Conservation (phyloP, 306 rosid genomes). For the Dicorynia guianensis region DNA sequence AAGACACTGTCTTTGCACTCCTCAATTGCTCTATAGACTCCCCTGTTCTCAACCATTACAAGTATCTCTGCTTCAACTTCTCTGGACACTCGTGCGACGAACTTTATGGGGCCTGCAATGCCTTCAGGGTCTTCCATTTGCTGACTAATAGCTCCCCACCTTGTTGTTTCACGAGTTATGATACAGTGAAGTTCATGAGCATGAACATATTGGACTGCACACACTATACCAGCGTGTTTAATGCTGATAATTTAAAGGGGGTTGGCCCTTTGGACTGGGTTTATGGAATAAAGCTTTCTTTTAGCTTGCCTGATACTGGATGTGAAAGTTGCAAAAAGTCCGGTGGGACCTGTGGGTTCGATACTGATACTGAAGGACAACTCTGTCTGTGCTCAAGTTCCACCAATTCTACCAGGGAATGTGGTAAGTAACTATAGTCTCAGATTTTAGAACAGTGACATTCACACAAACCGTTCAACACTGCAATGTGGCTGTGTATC, state of each 20-base stretch:
- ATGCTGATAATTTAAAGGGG: slow-evolving; percentile 59
- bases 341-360: slow-evolving; percentile 90
- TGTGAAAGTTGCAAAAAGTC: slow-evolving; percentile 68
- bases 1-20: slow-evolving; percentile 83
- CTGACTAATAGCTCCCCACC: slow-evolving; percentile 75
- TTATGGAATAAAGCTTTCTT: slow-evolving; percentile 82
- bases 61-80: slow-evolving; percentile 84
- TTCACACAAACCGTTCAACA: no score
- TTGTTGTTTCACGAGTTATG: slow-evolving; percentile 80
- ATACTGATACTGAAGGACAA: slow-evolving; percentile 77
- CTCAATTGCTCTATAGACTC: slow-evolving; percentile 91
- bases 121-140: slow-evolving; percentile 78
- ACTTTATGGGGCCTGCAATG: slow-evolving; percentile 79
- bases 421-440: slow-evolving; percentile 57
- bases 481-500: no score
- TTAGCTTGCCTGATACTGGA: slow-evolving; percentile 73
- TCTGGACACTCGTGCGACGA: slow-evolving; percentile 91
- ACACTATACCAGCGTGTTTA: slow-evolving; percentile 77
- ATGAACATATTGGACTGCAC: slow-evolving; percentile 92
- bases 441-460: no score
- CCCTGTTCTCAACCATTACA: slow-evolving; percentile 92
- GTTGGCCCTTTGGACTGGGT: slow-evolving; percentile 89
- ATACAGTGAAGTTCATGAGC: slow-evolving; percentile 78
- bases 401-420: slow-evolving; percentile 64
- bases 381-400: slow-evolving; percentile 79